A percentile compares a stretch with the other conserved stretches of the same genome.
Conservation (phyloP, 2,329 filamentous ascomycete genomes). For the Alternaria gaisen region DNA sequence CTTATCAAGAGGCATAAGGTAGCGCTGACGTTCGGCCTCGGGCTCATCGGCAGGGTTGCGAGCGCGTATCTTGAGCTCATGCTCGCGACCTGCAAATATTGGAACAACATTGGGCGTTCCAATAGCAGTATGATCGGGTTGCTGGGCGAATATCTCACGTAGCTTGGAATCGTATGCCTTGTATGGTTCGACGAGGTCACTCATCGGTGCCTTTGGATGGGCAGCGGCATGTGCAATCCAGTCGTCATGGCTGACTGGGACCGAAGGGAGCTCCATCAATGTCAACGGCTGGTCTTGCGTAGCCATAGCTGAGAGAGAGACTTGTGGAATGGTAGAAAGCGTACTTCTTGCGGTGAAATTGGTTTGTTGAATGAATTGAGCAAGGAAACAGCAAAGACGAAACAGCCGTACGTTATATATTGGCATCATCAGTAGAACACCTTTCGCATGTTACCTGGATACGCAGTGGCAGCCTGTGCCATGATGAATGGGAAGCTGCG, state of each 20-base stretch:
- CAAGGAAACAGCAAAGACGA: background rate
- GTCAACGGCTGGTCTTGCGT: background rate
- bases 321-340: background rate
- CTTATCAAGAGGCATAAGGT: slow-evolving; percentile 73
- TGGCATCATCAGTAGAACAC: background rate
- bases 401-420: slow-evolving; percentile 1
- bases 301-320: slow-evolving; percentile 20
- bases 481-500: slow-evolving; percentile 1
- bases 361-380: background rate
- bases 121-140: slow-evolving; percentile 67
- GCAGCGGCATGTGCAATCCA: slow-evolving; percentile 64
- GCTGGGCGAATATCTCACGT: slow-evolving; percentile 73
- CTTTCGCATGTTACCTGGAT: background rate
- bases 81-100: slow-evolving; percentile 66
- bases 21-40: slow-evolving; percentile 67
- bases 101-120: slow-evolving; percentile 71
- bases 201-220: slow-evolving; percentile 63
- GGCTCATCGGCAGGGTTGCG: slow-evolving; percentile 67
- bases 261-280: slow-evolving; percentile 43
- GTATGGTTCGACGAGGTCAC: slow-evolving; percentile 70
- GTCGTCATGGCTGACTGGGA: slow-evolving; percentile 52
- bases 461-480: background rate
- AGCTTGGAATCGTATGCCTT: slow-evolving; percentile 73
- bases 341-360: background rate
- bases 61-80: slow-evolving; percentile 68